Evolutionary conservation across 2,329 filamentous ascomycete species (phyloP).

Genomic region (Botryotinia globosa): DNA sequence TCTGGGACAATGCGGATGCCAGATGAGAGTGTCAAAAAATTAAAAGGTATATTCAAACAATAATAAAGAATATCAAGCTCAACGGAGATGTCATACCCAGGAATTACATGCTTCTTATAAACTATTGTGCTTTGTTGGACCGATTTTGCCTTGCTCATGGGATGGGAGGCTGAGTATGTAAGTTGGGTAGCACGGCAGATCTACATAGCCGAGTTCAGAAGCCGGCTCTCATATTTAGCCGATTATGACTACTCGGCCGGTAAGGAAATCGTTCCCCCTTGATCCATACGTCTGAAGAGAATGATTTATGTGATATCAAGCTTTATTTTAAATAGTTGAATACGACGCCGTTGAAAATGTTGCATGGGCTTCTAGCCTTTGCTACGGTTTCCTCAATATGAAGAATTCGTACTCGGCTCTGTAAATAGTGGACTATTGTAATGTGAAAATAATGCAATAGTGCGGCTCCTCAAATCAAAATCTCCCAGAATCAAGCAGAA

Average conservation of each 20-base stretch:
- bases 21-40: background rate
- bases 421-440: background rate
- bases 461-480: background rate
- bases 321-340: background rate
- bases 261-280: background rate
- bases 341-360: background rate
- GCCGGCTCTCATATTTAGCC: background rate
- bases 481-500: background rate
- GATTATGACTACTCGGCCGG: background rate
- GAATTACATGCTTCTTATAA: background rate
- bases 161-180: background rate
- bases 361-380: too few relatives aligned
- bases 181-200: background rate
- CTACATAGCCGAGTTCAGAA: background rate
- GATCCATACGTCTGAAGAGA: background rate
- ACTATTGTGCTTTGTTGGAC: background rate
- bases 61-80: background rate
- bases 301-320: background rate
- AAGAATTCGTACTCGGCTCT: background rate
- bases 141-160: background rate
- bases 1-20: background rate
- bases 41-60: background rate
- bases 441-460: background rate
- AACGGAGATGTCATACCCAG: background rate
- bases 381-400: background rate